A percentile compares a stretch with the other conserved stretches of the same genome.
Evolutionary conservation across 352 stramenopile genomes (phyloP).

Genomic region (Pythium folliculosum): DNA sequence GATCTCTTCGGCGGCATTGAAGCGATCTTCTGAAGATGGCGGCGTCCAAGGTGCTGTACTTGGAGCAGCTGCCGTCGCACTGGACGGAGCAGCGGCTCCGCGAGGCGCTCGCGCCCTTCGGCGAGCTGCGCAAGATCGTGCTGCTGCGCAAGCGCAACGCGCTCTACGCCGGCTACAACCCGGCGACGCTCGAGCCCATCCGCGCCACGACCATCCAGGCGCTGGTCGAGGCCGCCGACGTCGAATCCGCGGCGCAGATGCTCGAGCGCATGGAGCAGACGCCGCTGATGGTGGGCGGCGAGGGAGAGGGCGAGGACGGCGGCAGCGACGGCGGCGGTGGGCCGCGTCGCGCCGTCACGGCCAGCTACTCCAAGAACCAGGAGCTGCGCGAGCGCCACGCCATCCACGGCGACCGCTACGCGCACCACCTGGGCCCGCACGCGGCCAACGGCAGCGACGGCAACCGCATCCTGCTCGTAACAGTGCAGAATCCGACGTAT

Average conservation of each 20-base stretch:
- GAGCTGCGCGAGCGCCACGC: slow-evolving; percentile 46
- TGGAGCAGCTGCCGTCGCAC: slow-evolving; percentile 48
- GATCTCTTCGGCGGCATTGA: slow-evolving; percentile 21
- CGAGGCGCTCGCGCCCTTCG: slow-evolving; percentile 31
- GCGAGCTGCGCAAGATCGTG: slow-evolving; percentile 40
- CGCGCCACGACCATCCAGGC: slow-evolving; percentile 44
- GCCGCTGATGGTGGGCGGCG: slow-evolving; percentile 32
- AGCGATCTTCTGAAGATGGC: slow-evolving; percentile 21
- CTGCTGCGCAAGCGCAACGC: slow-evolving; percentile 58
- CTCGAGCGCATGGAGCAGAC: slow-evolving; percentile 29
- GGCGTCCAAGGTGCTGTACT: slow-evolving; percentile 57
- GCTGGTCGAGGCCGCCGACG: slow-evolving; percentile 43
- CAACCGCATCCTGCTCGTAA: slow-evolving; percentile 68
- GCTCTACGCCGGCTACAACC: slow-evolving; percentile 46
- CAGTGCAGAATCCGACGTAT: slow-evolving; percentile 67
- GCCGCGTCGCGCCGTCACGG: slow-evolving; percentile 24
- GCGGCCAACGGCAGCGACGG: slow-evolving; percentile 17
- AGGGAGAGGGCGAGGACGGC: neutral
- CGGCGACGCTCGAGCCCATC: slow-evolving; percentile 35
- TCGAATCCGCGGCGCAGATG: slow-evolving; percentile 35
- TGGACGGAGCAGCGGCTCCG: slow-evolving; percentile 47
- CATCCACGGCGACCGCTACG: slow-evolving; percentile 8
- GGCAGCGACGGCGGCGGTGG: neutral
- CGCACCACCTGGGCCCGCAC: slow-evolving; percentile 11
- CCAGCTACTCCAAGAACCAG: slow-evolving; percentile 64